Base-by-base conservation (phyloP, 2,329 filamentous ascomycete genomes). In the Aspergillus transmontanensis region DNA sequence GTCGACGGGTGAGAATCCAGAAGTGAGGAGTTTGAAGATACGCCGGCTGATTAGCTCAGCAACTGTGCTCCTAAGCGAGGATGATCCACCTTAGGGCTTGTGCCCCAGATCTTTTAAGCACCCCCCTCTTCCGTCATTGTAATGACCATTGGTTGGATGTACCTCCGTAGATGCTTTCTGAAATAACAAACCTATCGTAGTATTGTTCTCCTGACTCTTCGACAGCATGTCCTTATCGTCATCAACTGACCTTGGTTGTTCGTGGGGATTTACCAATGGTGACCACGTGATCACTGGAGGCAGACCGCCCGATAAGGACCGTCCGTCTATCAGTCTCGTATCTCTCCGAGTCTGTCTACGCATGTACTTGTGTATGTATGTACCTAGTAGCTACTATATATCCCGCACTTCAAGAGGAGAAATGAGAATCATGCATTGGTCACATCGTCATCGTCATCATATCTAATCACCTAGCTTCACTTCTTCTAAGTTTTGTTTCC, bases 21-120 rank as follows among this genome's bases (percentile, higher is more conserved):
- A 69, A 69, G 72, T 74, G 76, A 78, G 75, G 69, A 78, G 74
- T 77, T 79, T 78, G 73, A 76, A 30, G 74, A 67, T 73, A 66
- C 67, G 67, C 66, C 71, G 75, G 68, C 66, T 73, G 75, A 76
- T 79, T 79, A 79, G 76, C 73, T 79, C 77, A 79, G 71, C 69
- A 46, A 70, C 66, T 75, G 71, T 76, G 71, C 66, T 65, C 65
- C 72, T 78, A 78, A 79, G 76, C 77, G 76, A 78, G 72, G 54
- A 64, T 68, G 66, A 51, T 68, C 75, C 75, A 76, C 73, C 63
- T 72, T 78, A 78, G 76, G 76, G 76, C 66, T 78, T 65, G 58
- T 73, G 71, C 73, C 73, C 70, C 71, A 62, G 64, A 50, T 50
- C 21, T 50, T 28, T 16, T 19, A 41, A 41, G 39, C 39, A n/a